Percentiles rank a stretch among this genome's conserved stretches.
phyloP scores from a whole-genome alignment of 106 monocot species.

The Apostasia ramifera region DNA sequence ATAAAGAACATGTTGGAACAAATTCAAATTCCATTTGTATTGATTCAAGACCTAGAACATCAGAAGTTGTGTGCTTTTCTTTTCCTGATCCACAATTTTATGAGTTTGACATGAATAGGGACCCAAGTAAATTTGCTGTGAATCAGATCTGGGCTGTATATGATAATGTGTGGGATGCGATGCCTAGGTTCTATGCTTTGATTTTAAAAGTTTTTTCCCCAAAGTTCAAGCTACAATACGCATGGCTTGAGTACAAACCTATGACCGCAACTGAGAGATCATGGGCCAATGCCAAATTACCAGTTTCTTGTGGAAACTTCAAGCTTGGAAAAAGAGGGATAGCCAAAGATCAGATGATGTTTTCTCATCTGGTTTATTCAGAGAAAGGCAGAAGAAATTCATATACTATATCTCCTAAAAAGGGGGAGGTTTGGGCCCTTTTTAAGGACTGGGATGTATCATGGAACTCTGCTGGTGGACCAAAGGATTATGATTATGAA shows the following conservation, averaged over 20 bases:
- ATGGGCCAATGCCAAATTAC: conserved; percentile 17
- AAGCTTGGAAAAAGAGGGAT: conserved; percentile 18
- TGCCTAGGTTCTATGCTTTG: conserved; percentile 49
- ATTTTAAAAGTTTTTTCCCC: conserved; percentile 19
- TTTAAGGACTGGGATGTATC: conserved; percentile 30
- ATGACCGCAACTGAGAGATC: conserved; percentile 1
- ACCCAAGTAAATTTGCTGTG: conserved; percentile 28
- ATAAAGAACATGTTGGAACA: background rate
- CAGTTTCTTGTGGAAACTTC: conserved; percentile 35
- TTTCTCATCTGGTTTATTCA: conserved; percentile 34
- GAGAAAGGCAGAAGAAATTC: conserved; percentile 16
- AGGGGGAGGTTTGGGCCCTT: conserved; percentile 45
- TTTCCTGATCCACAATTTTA: conserved; percentile 73
- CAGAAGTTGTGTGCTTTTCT: background rate
- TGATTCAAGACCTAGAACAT: background rate
- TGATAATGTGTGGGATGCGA: conserved; percentile 38
- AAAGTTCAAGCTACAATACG: conserved; percentile 22
- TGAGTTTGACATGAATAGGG: conserved; percentile 43
- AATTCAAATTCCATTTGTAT: background rate
- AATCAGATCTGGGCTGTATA: conserved; percentile 76
- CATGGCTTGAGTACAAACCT: conserved; percentile 39
- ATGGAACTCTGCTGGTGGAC: conserved; percentile 14
- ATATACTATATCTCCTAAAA: conserved; percentile 33
- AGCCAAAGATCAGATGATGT: conserved; percentile 10
- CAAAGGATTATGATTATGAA: conserved; percentile 27